Percentiles rank a stretch among this genome's conserved stretches.
These are phyloP conservation scores for Albugo laibachii DNA, from an alignment of 352 stramenopile genomes.

Conservation along the genomic window DNA sequence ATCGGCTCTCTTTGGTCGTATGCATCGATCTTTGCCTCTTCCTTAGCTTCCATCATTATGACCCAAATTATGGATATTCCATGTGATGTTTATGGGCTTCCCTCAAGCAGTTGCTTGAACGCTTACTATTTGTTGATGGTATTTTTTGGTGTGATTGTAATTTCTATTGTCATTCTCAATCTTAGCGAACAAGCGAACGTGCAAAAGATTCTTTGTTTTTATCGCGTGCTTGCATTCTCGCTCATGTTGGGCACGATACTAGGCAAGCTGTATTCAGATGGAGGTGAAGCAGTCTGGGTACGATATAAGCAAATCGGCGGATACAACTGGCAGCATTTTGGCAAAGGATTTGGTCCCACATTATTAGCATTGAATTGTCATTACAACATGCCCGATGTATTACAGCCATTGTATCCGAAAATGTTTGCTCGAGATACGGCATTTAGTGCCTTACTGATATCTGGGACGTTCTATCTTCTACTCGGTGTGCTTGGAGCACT, in stretches of 20 bases:
- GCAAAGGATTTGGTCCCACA: constrained; percentile 59
- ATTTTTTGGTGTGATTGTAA: constrained; percentile 48
- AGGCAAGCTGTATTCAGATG: constrained; percentile 46
- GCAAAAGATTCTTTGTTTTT: constrained; percentile 66
- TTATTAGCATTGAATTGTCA: constrained; percentile 75
- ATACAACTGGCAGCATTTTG: constrained; percentile 66
- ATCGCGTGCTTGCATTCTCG: constrained; percentile 52
- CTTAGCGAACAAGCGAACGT: constrained; percentile 64
- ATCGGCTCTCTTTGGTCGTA: constrained; percentile 69
- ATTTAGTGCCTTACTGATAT: constrained; percentile 38
- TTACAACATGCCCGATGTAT: constrained; percentile 72
- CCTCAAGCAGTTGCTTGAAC: constrained; percentile 27
- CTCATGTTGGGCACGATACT: constrained; percentile 65
- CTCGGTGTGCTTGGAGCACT: constrained; percentile 51
- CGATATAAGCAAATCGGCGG: constrained; percentile 27
- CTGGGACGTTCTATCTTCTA: constrained; percentile 49
- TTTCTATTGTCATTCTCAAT: constrained; percentile 69
- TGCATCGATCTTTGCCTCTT: constrained; percentile 74
- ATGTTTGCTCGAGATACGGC: constrained; percentile 31
- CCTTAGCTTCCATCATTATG: constrained; percentile 60
- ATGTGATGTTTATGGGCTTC: constrained; percentile 50
- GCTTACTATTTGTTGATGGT: constrained; percentile 61
- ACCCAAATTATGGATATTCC: constrained; percentile 32
- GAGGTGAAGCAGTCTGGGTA: constrained; percentile 13
- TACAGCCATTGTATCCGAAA: constrained; percentile 65